phyloP scores from a whole-genome alignment of 306 rosid species.

The Prinsepia uniflora region DNA sequence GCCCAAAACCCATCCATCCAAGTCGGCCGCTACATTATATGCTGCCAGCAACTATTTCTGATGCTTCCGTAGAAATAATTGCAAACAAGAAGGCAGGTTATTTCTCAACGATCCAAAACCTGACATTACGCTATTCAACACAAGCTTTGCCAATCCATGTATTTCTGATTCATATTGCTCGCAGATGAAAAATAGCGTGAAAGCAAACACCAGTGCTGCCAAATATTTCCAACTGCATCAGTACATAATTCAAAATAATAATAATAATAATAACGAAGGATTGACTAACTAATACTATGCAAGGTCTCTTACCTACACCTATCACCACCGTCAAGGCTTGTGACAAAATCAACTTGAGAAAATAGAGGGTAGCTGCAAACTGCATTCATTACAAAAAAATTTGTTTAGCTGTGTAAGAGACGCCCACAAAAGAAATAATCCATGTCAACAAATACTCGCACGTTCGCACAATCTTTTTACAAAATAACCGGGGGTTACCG shows the following conservation, averaged over 20 bases:
- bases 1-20: background rate
- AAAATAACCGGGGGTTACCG: background rate
- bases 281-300: background rate
- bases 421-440: background rate
- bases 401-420: background rate
- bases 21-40: too few species aligned
- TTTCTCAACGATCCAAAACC: constrained; percentile 28
- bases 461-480: background rate
- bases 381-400: constrained; percentile 24
- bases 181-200: constrained; percentile 67
- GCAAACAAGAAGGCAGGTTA: constrained; percentile 37
- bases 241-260: constrained; percentile 4
- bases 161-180: constrained; percentile 78
- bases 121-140: constrained; percentile 29
- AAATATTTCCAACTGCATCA: background rate
- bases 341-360: constrained; percentile 50
- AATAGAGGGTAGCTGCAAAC: constrained; percentile 47
- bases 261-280: background rate
- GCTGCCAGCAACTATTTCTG: constrained; percentile 27
- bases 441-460: background rate
- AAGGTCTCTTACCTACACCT: constrained; percentile 52
- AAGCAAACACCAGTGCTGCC: constrained; percentile 62
- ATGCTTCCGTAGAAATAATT: constrained; percentile 29
- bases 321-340: constrained; percentile 37
- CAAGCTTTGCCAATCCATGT: constrained; percentile 40